Percentiles rank a stretch among this genome's conserved stretches.
Conservation (phyloP, 208 protist species). For the Leptomonas seymouri region DNA sequence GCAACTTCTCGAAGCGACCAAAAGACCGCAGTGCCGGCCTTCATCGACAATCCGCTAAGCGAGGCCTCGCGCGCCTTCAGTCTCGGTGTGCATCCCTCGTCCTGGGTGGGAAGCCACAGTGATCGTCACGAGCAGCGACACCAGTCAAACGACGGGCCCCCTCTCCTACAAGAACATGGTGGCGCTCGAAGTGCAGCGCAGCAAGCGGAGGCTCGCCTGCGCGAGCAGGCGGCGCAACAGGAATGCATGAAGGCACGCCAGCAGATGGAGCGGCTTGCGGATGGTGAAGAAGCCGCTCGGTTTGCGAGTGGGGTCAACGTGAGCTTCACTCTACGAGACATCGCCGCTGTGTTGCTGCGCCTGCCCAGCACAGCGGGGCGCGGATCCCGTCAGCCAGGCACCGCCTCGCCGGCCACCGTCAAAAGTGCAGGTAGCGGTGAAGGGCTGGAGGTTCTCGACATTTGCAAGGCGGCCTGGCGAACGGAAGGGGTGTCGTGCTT, state of each 20-base stretch:
- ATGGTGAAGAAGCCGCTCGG: constrained; percentile 13
- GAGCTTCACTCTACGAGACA: constrained; percentile 67
- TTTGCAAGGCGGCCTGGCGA: constrained; percentile 47
- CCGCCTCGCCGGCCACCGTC: neutral
- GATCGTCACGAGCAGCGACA: neutral
- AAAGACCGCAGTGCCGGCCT: neutral
- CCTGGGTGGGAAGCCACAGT: neutral
- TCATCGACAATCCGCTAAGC: neutral
- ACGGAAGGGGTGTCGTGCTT: constrained; percentile 64
- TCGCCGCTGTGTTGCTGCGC: constrained; percentile 56
- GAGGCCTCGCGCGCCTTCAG: constrained; percentile 5
- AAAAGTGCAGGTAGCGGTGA: neutral
- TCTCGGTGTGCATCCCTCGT: constrained; percentile 3
- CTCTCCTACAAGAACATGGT: neutral
- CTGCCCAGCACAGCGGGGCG: constrained; percentile 35
- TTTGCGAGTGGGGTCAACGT: constrained; percentile 59
- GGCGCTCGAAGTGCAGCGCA: neutral
- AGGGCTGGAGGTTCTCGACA: constrained; percentile 42
- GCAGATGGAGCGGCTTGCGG: constrained; percentile 29
- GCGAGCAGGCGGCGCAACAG: constrained; percentile 6
- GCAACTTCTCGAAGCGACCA: neutral
- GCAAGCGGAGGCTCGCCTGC: constrained; percentile 16
- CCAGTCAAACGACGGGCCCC: neutral
- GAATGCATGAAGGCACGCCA: constrained; percentile 10
- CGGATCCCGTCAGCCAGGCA: neutral